Base-by-base conservation (phyloP, 306 rosid species). In the Elaeagnus macrophylla region DNA sequence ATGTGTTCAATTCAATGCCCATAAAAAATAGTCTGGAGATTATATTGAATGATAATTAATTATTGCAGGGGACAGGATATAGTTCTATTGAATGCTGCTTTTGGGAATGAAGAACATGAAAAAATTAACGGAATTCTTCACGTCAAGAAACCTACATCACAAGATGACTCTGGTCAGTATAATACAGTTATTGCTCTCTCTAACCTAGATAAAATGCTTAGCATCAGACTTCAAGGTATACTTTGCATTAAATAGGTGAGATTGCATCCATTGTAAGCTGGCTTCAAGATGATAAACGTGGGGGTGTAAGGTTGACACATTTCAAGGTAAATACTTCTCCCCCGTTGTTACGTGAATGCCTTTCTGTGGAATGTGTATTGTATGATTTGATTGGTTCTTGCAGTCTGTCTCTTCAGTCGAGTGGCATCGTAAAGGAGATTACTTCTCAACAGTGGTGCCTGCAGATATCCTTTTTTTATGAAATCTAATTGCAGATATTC, bases 361-460 rank as follows among this genome's bases (percentile, higher is more conserved):
- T 53, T 62, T 39, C 19, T 50, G 52, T 8, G 11, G 45, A 44
- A 54, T 54, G 35, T 54, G 46, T 71, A 56, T 53, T 41, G 12
- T 56, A 10, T 54, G 48, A 16, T 65, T 55, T 58, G 52, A 48
- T 69, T 39, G 58, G 59, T 66, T 72, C 68, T 54, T 77, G 86
- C 80, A 91, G 97, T 67, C 93, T 40, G 96, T 86, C 43, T 60
- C 89, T 73, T 64, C 87, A 9, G 81, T 91, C 32, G 95, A 91
- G 64, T 91, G 97, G 96, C 97, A 91, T 69, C 82, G 93, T 41
- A 87, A 77, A 71, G 97, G 97, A 54, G 97, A 91, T 73, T 91
- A 91, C 76, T 74, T 86, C 71, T 91, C 97, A 14, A 81, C 93
- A 57, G 86, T 91, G 56, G 72, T 84, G 82, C 95, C 96, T 59